Percentiles rank a stretch among this genome's conserved stretches.
phyloP scores from a whole-genome alignment of 257 asterid species.

The Salvia splendens region DNA sequence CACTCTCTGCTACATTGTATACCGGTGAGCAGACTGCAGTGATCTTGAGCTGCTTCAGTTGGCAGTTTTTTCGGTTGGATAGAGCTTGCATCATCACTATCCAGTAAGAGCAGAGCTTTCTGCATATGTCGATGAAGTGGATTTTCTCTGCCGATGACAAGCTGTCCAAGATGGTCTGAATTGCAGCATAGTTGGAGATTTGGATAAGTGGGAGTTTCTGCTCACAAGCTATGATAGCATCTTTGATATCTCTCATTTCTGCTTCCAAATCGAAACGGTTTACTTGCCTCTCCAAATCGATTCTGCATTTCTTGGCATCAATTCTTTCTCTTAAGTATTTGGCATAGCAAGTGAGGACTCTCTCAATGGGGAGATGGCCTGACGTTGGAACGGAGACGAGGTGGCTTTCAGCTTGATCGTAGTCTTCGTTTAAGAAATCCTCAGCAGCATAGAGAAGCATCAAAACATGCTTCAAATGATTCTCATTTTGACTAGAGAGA shows the following conservation, averaged over 20 bases:
- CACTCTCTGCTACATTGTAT: constrained; percentile 29
- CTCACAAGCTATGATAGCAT: background rate
- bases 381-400: background rate
- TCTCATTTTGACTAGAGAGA: background rate
- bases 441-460: constrained; percentile 12
- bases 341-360: background rate
- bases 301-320: background rate
- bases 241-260: constrained; percentile 11
- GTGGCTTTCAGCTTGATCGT: background rate
- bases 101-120: constrained; percentile 43
- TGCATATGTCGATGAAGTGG: constrained; percentile 45
- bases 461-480: background rate
- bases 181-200: constrained; percentile 39
- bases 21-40: constrained; percentile 42
- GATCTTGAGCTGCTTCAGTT: constrained; percentile 41
- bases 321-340: background rate
- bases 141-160: constrained; percentile 40
- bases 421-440: background rate
- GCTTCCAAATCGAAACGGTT: constrained; percentile 28
- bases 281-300: constrained; percentile 20
- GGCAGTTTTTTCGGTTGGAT: constrained; percentile 21
- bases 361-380: background rate
- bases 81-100: constrained; percentile 46
- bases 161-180: constrained; percentile 45
- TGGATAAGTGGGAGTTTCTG: constrained; percentile 37